These are phyloP conservation scores for Phytophthora ramorum DNA, from an alignment of 352 stramenopile species.

Conservation along the genomic window DNA sequence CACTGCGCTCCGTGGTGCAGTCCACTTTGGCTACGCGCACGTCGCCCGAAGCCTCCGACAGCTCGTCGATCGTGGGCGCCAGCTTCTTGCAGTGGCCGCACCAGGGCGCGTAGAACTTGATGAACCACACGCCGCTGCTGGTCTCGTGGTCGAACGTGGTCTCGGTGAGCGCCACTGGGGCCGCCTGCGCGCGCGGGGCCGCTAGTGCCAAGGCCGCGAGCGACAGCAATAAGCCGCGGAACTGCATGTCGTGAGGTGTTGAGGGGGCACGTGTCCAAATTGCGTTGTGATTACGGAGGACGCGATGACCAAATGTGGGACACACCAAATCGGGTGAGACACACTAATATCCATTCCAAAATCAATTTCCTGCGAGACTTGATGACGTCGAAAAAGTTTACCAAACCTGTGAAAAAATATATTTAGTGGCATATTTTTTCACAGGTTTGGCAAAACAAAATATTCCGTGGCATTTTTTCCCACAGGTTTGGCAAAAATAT, in stretches of 20 bases:
- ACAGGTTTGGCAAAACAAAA: too few species aligned
- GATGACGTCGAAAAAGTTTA: too few species aligned
- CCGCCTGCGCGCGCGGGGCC: constrained; percentile 30
- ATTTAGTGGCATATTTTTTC: too few species aligned
- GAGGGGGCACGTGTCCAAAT: constrained; percentile 19
- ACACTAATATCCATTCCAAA: too few species aligned
- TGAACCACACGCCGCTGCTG: constrained; percentile 62
- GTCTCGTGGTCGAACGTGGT: constrained; percentile 70
- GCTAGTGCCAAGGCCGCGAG: constrained; percentile 39
- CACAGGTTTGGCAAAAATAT: too few species aligned
- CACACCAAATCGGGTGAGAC: too few species aligned
- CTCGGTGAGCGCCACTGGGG: constrained; percentile 48
- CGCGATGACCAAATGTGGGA: too few species aligned
- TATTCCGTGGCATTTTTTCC: too few species aligned
- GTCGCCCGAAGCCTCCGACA: constrained; percentile 48
- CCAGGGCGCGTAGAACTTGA: constrained; percentile 91
- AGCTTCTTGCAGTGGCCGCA: constrained; percentile 88
- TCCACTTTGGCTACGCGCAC: constrained; percentile 77
- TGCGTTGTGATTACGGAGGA: not conserved
- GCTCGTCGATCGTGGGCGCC: constrained; percentile 64
- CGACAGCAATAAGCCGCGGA: constrained; percentile 25
- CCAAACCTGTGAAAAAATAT: too few species aligned
- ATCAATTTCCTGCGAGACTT: too few species aligned
- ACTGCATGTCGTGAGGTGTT: constrained; percentile 18
- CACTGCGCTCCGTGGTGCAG: constrained; percentile 72